Base-by-base conservation (phyloP, 192 early-diverging fungal genomes). In the Podila horticola region DNA sequence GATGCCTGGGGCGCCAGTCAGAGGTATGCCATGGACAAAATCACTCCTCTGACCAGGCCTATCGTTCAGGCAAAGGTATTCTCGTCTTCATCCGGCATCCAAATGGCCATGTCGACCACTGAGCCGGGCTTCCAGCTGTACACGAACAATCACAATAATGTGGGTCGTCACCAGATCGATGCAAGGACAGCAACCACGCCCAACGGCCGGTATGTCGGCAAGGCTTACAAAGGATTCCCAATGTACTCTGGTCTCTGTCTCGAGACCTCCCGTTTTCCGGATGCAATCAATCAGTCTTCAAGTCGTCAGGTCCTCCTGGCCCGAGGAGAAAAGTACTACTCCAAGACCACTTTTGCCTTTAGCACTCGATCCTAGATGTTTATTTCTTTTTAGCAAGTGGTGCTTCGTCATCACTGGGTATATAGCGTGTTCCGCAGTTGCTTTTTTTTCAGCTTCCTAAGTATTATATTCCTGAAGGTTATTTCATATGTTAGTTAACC, bases 71-170 rank as follows among this genome's bases (percentile, higher is more conserved):
- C 86, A 9, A 58, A 71, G 5, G 85, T 92, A 5, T 84, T 83
- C 61, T 89, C 86, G 34, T 85, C 84, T 10, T 72, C 85, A n/a
- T 87, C 91, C 34, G 92, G 91, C 6, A 89, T 94, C 45, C 57
- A 71, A 6, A 69, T 97, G 79, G 82, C 84, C 5, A 83, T 95
- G 58, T 59, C 84, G n/a, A 91, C 94, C 2, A 89, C 90, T 51
- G 90, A 93, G 31, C 87, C 92, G 12, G 92, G 90, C 0, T 90
- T 97, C 66, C 93, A 96, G 71, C 74, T 97, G 60, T 97, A 97
- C 72, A 94, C 95, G 19, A 95, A 91, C 38, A 94, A 95, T 71
- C 93, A 84, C 71, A 83, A 95, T 49, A 52, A 69, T 7, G 12
- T 81, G 0, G 71, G 63, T 0, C 84, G 90, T 5, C 75, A 82